phyloP scores from a whole-genome alignment of 306 rosid species.

The Potentilla sterilis region DNA sequence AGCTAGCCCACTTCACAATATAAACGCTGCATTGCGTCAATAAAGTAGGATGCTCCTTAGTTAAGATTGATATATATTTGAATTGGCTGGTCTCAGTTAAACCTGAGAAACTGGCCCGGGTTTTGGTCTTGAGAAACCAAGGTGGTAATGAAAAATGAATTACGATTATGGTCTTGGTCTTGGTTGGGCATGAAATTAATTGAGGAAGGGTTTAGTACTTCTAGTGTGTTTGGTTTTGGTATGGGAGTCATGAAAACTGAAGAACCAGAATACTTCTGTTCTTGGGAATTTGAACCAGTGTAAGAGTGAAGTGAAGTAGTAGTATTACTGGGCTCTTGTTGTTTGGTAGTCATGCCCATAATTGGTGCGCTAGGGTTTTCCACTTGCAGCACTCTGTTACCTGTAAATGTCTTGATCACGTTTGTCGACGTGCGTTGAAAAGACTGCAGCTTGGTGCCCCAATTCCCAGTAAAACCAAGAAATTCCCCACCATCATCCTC shows the following conservation, averaged over 20 bases:
- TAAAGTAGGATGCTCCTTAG: neutral
- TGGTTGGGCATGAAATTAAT: neutral
- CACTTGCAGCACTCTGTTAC: neutral
- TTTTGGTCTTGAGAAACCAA: constrained; percentile 9
- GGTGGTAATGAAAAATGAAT: constrained; percentile 18
- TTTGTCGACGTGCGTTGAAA: neutral
- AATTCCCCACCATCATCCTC: constrained; percentile 12
- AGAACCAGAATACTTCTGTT: neutral
- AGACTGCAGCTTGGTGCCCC: constrained; percentile 14
- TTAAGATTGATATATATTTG: neutral
- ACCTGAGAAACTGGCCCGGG: constrained; percentile 5
- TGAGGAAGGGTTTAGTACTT: constrained; percentile 1
- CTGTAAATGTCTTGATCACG: neutral
- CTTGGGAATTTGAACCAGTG: neutral
- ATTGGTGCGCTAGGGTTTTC: constrained; percentile 15
- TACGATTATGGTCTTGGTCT: constrained; percentile 8
- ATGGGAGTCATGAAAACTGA: neutral
- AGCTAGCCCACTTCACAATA: neutral
- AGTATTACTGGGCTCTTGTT: neutral
- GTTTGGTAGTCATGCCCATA: neutral
- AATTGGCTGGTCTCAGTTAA: neutral
- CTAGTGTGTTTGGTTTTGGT: neutral
- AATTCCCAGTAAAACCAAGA: constrained; percentile 32
- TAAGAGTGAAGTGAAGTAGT: neutral
- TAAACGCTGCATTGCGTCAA: neutral